phyloP scores from a whole-genome alignment of 2,329 filamentous ascomycete species.

The Periconia digitata region DNA sequence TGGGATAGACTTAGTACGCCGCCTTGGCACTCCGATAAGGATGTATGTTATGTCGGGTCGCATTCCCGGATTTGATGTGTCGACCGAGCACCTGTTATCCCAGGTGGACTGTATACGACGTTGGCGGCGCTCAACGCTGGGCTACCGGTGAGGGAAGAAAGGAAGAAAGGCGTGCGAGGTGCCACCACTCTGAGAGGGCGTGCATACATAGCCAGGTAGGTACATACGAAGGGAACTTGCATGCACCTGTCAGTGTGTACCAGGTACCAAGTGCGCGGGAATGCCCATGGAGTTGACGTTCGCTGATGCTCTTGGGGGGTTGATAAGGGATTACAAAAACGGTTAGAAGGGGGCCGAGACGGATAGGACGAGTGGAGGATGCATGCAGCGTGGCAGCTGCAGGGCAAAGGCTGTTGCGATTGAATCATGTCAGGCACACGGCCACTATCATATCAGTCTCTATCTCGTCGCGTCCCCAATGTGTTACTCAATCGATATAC shows the following conservation, averaged over 20 bases:
- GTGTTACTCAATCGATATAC: not conserved
- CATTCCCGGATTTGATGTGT: not conserved
- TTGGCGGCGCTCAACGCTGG: no score
- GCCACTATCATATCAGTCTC: slow-evolving; percentile 14
- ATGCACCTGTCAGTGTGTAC: no score
- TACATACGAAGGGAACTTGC: no score
- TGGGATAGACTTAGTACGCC: no score
- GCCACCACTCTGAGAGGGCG: no score
- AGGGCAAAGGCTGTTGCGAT: slow-evolving; percentile 7
- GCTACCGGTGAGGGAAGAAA: no score
- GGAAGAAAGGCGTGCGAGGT: no score
- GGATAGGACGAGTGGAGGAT: not conserved
- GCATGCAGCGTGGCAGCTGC: slow-evolving; percentile 2
- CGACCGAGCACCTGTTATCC: not conserved
- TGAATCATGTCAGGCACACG: not conserved
- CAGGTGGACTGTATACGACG: no score
- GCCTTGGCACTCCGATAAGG: slow-evolving; percentile 1
- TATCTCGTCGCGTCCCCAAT: slow-evolving; percentile 7
- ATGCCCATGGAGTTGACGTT: no score
- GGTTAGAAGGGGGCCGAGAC: slow-evolving; percentile 9
- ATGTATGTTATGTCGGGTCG: not conserved
- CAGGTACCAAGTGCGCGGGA: no score
- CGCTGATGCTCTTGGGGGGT: slow-evolving; percentile 14
- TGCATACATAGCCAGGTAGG: no score
- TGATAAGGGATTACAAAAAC: slow-evolving; percentile 16